Evolutionary conservation across 2,329 filamentous ascomycete genomes (phyloP).

Genomic region (Colletotrichum eleusines): DNA sequence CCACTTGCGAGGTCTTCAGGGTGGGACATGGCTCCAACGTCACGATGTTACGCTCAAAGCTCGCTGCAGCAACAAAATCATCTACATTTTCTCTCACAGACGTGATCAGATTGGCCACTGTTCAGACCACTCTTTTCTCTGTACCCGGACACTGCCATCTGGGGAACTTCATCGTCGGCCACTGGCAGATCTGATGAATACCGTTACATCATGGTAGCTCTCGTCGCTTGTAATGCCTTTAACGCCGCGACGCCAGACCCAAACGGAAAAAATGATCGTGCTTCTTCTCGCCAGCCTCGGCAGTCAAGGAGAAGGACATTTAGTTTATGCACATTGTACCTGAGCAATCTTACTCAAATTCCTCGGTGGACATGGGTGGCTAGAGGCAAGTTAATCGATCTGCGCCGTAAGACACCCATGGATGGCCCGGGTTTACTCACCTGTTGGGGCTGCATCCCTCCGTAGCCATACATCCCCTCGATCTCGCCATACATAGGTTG

Average conservation of each 20-base stretch:
- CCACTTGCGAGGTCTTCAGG: not conserved
- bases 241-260: slow-evolving; percentile 35
- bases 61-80: slow-evolving; percentile 11
- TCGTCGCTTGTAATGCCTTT: slow-evolving; percentile 14
- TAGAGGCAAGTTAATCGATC: slow-evolving; percentile 42
- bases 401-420: slow-evolving; percentile 1
- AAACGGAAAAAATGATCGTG: slow-evolving; percentile 17
- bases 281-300: not conserved
- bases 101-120: slow-evolving; percentile 6
- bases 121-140: not conserved
- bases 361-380: slow-evolving; percentile 60
- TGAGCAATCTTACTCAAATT: slow-evolving; percentile 54
- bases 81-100: slow-evolving; percentile 21
- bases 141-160: not conserved
- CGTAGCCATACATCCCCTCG: slow-evolving; percentile 87
- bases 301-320: slow-evolving; percentile 1
- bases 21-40: not conserved
- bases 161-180: not conserved
- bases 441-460: slow-evolving; percentile 84
- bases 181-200: not conserved
- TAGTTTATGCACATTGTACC: not conserved
- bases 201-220: slow-evolving; percentile 20
- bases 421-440: slow-evolving; percentile 61
- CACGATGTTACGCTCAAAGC: not conserved
- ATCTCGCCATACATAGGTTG: slow-evolving; percentile 85